Conservation (phyloP, 176 grass and related monocot species). For the Typha latifolia region DNA sequence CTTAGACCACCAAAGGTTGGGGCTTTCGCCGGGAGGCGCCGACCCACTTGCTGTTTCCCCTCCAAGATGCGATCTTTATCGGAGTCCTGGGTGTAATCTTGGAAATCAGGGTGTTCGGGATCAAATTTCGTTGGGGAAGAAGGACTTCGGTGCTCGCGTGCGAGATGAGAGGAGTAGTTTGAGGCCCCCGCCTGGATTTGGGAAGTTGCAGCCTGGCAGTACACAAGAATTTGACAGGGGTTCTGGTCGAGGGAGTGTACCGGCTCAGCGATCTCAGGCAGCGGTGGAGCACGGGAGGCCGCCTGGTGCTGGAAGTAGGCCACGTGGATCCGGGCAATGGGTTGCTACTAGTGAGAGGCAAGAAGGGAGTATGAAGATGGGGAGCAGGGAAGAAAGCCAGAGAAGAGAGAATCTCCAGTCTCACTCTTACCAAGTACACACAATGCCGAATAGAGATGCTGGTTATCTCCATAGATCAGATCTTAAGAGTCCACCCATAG, state of each 20-base stretch:
- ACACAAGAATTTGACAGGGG: no score
- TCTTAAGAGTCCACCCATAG: neutral
- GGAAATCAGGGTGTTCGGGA: neutral
- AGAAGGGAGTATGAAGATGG: slow-evolving; percentile 18
- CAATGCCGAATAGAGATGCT: neutral
- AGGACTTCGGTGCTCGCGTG: neutral
- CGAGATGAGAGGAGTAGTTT: neutral
- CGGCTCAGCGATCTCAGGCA: no score
- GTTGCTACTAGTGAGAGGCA: slow-evolving; percentile 6
- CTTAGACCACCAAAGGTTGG: slow-evolving; percentile 19
- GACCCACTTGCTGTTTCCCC: slow-evolving; percentile 6
- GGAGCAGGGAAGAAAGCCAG: neutral
- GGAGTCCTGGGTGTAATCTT: neutral
- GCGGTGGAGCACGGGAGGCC: no score
- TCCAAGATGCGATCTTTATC: slow-evolving; percentile 5
- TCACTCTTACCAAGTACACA: neutral
- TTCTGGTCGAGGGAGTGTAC: no score
- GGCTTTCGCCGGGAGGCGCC: slow-evolving; percentile 4
- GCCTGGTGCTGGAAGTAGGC: neutral
- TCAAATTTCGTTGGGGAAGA: neutral
- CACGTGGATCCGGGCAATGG: slow-evolving; percentile 10
- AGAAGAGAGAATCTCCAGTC: neutral
- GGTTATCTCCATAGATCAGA: neutral
- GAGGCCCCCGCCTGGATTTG: slow-evolving; percentile 38
- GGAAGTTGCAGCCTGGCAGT: neutral